Conservation (phyloP, 2,329 filamentous ascomycete species). For the Clarireedia homoeocarpa region DNA sequence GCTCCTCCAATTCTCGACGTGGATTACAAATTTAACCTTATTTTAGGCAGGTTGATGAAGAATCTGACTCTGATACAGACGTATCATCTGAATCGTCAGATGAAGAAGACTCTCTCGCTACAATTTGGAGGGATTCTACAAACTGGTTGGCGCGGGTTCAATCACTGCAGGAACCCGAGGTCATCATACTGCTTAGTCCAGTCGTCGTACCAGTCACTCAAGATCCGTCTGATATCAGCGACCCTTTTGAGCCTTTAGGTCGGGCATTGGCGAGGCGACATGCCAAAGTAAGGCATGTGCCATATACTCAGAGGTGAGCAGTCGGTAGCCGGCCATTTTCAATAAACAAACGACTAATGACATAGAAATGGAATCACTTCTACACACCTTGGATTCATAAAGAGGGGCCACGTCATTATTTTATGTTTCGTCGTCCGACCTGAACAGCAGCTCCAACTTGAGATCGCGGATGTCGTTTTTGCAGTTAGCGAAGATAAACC, state of each 20-base stretch:
- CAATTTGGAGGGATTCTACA: constrained; percentile 27
- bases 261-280: constrained; percentile 53
- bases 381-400: constrained; percentile 28
- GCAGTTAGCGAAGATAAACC: constrained; percentile 40
- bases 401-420: constrained; percentile 34
- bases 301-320: constrained; percentile 50
- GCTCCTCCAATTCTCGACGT: not conserved
- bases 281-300: constrained; percentile 58
- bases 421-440: constrained; percentile 37
- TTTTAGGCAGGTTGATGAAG: constrained; percentile 1
- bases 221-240: constrained; percentile 38
- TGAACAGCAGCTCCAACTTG: constrained; percentile 43
- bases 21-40: not conserved
- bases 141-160: constrained; percentile 41
- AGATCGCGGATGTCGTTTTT: constrained; percentile 37
- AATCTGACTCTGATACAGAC: not conserved
- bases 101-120: constrained; percentile 8
- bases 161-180: constrained; percentile 40
- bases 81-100: not conserved
- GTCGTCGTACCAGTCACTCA: constrained; percentile 40
- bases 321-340: constrained; percentile 6
- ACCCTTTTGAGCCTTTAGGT: constrained; percentile 68
- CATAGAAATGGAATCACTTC: constrained; percentile 41
- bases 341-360: not conserved
- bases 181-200: constrained; percentile 56